These are phyloP conservation scores for Alternaria consortialis DNA, from an alignment of 2,329 filamentous ascomycete genomes.

Conservation along the genomic window DNA sequence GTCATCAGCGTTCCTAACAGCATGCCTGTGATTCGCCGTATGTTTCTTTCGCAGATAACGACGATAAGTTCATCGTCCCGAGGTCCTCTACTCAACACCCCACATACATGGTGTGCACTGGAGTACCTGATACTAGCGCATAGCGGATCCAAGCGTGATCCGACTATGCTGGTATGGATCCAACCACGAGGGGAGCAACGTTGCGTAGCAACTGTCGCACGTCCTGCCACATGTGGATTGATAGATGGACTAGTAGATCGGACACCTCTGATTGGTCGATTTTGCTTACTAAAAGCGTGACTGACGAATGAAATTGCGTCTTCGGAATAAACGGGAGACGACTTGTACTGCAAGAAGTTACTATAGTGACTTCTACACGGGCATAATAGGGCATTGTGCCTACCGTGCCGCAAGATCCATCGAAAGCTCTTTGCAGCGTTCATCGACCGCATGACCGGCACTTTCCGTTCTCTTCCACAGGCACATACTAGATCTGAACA, in stretches of 20 bases:
- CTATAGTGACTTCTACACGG: not conserved
- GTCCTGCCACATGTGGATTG: not conserved
- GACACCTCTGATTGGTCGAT: not conserved
- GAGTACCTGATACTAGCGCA: not conserved
- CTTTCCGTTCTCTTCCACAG: not conserved
- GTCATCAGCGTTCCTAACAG: too few relatives aligned
- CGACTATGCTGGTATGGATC: not conserved
- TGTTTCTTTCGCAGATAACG: too few relatives aligned
- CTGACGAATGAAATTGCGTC: not conserved
- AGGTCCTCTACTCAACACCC: too few relatives aligned
- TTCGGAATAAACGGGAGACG: not conserved
- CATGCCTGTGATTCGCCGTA: too few relatives aligned
- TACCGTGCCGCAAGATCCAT: not conserved
- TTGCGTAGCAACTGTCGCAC: not conserved
- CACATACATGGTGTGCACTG: not conserved
- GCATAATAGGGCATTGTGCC: too few relatives aligned
- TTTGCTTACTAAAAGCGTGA: not conserved
- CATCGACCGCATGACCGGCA: not conserved
- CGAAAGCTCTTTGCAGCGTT: not conserved
- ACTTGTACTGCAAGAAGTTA: not conserved
- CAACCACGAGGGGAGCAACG: not conserved
- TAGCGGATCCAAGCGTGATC: not conserved
- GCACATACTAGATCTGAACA: too few relatives aligned
- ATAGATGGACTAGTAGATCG: not conserved
- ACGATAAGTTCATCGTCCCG: too few relatives aligned